phyloP scores from a whole-genome alignment of 1,139 yeast genomes.

The Diutina pseudorugosa region DNA sequence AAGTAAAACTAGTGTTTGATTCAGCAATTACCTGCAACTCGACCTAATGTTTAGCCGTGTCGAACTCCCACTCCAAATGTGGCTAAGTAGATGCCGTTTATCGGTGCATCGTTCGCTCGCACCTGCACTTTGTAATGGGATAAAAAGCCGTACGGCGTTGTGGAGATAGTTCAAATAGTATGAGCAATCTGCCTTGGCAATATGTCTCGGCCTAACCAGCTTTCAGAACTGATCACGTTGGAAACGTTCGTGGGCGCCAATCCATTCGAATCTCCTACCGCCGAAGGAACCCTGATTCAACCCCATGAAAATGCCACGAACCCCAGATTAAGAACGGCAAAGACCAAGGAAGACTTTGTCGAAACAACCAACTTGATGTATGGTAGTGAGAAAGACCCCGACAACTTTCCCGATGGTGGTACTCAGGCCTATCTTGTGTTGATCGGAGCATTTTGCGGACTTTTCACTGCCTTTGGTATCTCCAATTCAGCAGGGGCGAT shows the following conservation, averaged over 20 bases:
- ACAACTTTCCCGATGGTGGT: constrained; percentile 3
- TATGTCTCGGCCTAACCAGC: neutral
- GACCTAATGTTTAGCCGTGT: too few species aligned
- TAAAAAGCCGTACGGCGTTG: neutral
- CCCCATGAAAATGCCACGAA: neutral
- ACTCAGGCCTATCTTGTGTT: neutral
- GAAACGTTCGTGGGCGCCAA: neutral
- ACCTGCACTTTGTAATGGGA: neutral
- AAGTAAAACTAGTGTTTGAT: neutral
- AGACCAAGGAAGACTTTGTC: neutral
- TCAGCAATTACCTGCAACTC: neutral
- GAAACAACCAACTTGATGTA: constrained; percentile 4
- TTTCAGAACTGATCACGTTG: neutral
- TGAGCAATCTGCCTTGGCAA: neutral
- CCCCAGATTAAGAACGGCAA: neutral
- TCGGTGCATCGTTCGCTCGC: neutral
- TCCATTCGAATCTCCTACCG: neutral
- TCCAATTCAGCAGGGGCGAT: constrained; percentile 9
- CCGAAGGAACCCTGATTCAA: neutral
- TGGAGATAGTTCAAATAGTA: neutral
- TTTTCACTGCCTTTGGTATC: constrained; percentile 6
- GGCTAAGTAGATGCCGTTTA: neutral
- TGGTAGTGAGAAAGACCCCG: constrained; percentile 5
- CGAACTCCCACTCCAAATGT: neutral
- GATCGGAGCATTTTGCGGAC: neutral